Conservation (phyloP, 129 eudicot species). For the Arctium lappa region DNA sequence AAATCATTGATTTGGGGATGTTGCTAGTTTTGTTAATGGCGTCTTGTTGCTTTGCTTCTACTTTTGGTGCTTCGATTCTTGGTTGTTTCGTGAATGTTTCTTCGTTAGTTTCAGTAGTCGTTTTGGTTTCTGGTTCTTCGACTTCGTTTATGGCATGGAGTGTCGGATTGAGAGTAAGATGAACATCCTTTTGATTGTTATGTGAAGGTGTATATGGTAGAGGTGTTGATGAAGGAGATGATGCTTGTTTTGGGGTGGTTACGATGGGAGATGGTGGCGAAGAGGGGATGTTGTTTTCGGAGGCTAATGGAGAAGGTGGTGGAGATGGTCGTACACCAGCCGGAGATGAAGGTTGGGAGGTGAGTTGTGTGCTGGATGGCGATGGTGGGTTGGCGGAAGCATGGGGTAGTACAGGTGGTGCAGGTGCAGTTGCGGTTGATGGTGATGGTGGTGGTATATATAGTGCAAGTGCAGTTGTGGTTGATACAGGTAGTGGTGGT, state of each 20-base stretch:
- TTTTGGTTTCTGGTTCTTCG: neutral
- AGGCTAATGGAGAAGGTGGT: neutral
- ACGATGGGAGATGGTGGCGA: conserved; percentile 22
- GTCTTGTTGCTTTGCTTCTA: neutral
- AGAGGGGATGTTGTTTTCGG: conserved; percentile 15
- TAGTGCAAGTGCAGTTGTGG: neutral
- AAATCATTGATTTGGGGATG: conserved; percentile 14
- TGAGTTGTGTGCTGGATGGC: conserved; percentile 17
- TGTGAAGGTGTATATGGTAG: neutral
- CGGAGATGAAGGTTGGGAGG: conserved; percentile 3
- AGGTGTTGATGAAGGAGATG: neutral
- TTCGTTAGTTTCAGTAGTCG: neutral
- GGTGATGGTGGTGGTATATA: neutral
- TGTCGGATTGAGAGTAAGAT: neutral
- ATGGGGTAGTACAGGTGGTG: neutral
- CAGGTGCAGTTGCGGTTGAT: neutral
- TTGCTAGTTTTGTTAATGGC: neutral
- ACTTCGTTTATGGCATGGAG: conserved; percentile 19
- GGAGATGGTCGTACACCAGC: conserved; percentile 24
- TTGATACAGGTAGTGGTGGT: too few species aligned
- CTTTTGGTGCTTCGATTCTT: conserved; percentile 4
- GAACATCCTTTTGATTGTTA: neutral
- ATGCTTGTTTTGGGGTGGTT: neutral
- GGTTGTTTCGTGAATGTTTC: conserved; percentile 4
- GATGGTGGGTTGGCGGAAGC: conserved; percentile 10